A percentile compares a stretch with the other conserved stretches of the same genome.
These are phyloP conservation scores for Nannizziopsis arthrosporioides DNA, from an alignment of 2,329 filamentous ascomycete genomes.

Conservation along the genomic window DNA sequence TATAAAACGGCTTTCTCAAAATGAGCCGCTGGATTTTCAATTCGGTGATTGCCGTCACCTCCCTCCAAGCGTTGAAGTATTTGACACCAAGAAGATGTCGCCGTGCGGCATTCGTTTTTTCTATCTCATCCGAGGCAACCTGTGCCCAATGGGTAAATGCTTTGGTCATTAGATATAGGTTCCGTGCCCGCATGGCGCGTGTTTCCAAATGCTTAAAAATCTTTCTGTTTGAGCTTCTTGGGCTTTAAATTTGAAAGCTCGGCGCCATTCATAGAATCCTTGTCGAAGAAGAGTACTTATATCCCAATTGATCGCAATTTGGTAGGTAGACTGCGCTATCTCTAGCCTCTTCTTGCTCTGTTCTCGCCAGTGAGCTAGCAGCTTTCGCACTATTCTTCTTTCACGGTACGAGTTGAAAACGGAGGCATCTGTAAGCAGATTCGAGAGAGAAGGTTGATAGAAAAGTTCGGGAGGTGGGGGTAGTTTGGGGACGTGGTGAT, in stretches of 20 bases:
- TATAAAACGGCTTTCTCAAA: slow-evolving; percentile 42
- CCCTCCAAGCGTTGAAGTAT: slow-evolving; percentile 58
- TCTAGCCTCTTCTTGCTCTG: slow-evolving; percentile 30
- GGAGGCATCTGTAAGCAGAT: slow-evolving; percentile 41
- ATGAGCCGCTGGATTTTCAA: slow-evolving; percentile 42
- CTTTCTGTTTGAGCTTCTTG: slow-evolving; percentile 38
- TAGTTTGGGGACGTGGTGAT: neutral
- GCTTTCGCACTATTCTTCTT: slow-evolving; percentile 28
- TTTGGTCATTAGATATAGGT: slow-evolving; percentile 53
- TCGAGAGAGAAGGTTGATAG: slow-evolving; percentile 41
- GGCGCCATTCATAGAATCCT: slow-evolving; percentile 42
- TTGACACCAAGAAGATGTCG: slow-evolving; percentile 58
- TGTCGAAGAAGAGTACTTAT: slow-evolving; percentile 41
- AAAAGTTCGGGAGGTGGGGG: slow-evolving; percentile 29
- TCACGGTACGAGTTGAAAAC: slow-evolving; percentile 36
- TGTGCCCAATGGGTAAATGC: slow-evolving; percentile 59
- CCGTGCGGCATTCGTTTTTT: slow-evolving; percentile 55
- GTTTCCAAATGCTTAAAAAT: slow-evolving; percentile 47
- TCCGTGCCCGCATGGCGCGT: slow-evolving; percentile 51
- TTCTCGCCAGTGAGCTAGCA: slow-evolving; percentile 40
- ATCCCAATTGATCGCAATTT: slow-evolving; percentile 41
- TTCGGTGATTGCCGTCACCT: slow-evolving; percentile 52
- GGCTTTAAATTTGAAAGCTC: slow-evolving; percentile 30
- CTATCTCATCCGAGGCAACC: slow-evolving; percentile 51
- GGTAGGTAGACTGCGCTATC: slow-evolving; percentile 29